Evolutionary conservation across 192 early-diverging fungal genomes (phyloP).

Genomic region (Coemansia sp.): DNA sequence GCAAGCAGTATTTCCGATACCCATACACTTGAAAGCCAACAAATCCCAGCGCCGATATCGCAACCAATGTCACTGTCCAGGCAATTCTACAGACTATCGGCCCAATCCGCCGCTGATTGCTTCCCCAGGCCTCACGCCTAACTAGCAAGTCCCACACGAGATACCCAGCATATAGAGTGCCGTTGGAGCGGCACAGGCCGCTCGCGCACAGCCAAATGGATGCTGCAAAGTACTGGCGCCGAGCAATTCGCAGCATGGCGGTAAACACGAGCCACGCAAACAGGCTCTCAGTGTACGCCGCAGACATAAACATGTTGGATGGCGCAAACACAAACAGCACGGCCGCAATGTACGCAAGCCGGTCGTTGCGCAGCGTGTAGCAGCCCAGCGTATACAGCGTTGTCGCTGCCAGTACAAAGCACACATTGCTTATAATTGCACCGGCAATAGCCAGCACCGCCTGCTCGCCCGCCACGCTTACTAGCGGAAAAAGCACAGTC

Average conservation of each 20-base stretch:
- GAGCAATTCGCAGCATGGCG: constrained; percentile 63
- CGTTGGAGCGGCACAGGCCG: constrained; percentile 74
- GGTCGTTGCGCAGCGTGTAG: constrained; percentile 44
- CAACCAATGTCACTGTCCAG: constrained; percentile 28
- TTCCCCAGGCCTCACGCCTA: constrained; percentile 3
- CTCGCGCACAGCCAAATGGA: constrained; percentile 64
- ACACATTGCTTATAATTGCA: constrained; percentile 68
- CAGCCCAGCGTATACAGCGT: constrained; percentile 67
- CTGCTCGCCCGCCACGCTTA: constrained; percentile 27
- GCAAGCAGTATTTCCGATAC: constrained; percentile 61
- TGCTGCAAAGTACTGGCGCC: constrained; percentile 55
- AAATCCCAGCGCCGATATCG: constrained; percentile 57
- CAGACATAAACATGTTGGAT: constrained; percentile 82
- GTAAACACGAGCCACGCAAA: constrained; percentile 79
- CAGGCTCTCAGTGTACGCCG: constrained; percentile 83
- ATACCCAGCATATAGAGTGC: constrained; percentile 77
- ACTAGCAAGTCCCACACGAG: constrained; percentile 69
- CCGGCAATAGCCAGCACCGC: constrained; percentile 60
- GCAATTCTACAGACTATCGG: constrained; percentile 3
- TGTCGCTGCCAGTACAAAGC: constrained; percentile 71
- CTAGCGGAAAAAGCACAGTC: constrained; percentile 58
- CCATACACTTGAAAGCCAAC: constrained; percentile 63
- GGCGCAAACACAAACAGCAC: constrained; percentile 75
- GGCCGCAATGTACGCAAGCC: constrained; percentile 62
- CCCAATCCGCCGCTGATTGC: neutral